Evolutionary conservation across 2,329 filamentous ascomycete genomes (phyloP).

Genomic region (Helotiales sp.): DNA sequence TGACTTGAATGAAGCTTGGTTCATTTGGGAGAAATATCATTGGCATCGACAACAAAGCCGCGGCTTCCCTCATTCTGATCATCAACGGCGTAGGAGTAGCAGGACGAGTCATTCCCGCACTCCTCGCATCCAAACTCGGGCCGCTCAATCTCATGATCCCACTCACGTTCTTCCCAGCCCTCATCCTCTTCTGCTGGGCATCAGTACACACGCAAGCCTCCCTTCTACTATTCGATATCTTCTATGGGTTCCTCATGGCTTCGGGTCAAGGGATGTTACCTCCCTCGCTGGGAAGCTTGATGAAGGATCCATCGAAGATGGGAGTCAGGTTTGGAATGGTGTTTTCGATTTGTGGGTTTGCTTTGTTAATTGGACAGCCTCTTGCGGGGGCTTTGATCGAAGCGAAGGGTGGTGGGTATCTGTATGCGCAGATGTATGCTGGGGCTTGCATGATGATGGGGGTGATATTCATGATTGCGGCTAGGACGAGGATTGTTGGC

Average conservation of each 20-base stretch:
- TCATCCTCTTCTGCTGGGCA: constrained; percentile 53
- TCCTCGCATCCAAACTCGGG: constrained; percentile 53
- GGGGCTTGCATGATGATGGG: constrained; percentile 29
- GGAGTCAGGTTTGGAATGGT: constrained; percentile 64
- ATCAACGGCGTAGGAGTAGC: constrained; percentile 57
- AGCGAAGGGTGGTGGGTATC: constrained; percentile 27
- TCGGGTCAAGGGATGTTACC: constrained; percentile 57
- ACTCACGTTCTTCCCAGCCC: constrained; percentile 43
- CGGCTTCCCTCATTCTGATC: constrained; percentile 55
- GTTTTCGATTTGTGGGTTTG: constrained; percentile 57
- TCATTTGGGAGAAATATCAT: constrained; percentile 48
- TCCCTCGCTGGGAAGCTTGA: constrained; percentile 53
- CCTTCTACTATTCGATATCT: constrained; percentile 53
- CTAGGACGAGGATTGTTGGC: constrained; percentile 23
- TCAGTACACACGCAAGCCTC: constrained; percentile 47
- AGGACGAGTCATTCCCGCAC: constrained; percentile 53
- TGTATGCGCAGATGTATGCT: constrained; percentile 34
- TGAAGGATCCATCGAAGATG: constrained; percentile 55
- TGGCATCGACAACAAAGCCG: constrained; percentile 45
- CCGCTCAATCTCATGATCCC: constrained; percentile 57
- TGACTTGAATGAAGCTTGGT: constrained; percentile 22
- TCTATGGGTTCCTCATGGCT: constrained; percentile 56
- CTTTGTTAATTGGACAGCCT: constrained; percentile 38
- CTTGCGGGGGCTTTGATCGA: constrained; percentile 38
- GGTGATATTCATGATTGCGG: constrained; percentile 42